Evolutionary conservation across 768 basidiomycete genomes (phyloP).

Genomic region (Russula vinacea): DNA sequence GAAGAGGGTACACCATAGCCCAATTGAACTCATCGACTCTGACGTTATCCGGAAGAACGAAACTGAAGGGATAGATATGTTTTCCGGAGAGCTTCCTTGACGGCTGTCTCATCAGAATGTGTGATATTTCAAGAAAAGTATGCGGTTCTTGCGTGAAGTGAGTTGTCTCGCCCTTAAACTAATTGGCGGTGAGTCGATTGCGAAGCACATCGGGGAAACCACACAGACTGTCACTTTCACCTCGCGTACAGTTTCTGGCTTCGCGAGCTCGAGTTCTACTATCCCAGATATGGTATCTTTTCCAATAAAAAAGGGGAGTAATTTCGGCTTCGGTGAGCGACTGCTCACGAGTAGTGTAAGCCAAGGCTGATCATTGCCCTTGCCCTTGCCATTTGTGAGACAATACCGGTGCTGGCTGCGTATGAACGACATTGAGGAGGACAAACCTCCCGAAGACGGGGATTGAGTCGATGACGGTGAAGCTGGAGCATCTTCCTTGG

Average conservation of each 20-base stretch:
- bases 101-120: constrained; percentile 43
- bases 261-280: constrained; percentile 51
- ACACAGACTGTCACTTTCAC: constrained; percentile 47
- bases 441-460: background rate
- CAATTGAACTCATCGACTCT: constrained; percentile 39
- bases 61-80: constrained; percentile 48
- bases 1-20: constrained; percentile 42
- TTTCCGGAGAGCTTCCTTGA: constrained; percentile 45
- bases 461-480: background rate
- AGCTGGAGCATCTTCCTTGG: background rate
- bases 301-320: constrained; percentile 47
- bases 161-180: constrained; percentile 22
- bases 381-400: constrained; percentile 41
- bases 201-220: background rate
- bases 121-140: constrained; percentile 44
- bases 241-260: constrained; percentile 48
- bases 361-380: constrained; percentile 45
- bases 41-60: constrained; percentile 46
- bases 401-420: constrained; percentile 40
- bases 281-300: constrained; percentile 50
- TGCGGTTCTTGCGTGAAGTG: constrained; percentile 47
- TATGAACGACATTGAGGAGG: background rate
- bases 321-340: constrained; percentile 40
- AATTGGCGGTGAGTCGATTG: background rate
- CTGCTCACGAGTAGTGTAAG: constrained; percentile 47